Conservation (phyloP, 129 eudicot species). For the Flaveria sonorensis region DNA sequence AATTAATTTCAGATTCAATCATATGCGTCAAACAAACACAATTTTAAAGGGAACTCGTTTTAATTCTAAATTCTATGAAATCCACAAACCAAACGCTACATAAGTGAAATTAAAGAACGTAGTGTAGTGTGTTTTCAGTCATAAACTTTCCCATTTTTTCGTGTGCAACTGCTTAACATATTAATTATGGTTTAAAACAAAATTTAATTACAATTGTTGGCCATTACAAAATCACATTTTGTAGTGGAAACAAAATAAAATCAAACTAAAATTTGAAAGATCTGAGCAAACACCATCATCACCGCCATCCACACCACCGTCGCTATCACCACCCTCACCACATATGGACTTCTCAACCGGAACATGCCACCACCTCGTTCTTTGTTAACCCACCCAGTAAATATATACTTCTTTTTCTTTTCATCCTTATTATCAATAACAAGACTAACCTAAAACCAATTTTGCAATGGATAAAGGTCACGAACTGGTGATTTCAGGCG, state of each 20-base stretch:
- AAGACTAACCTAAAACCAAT: constrained; percentile 25
- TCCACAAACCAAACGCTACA: no score
- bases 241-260: constrained; percentile 27
- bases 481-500: constrained; percentile 40
- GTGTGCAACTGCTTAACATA: background rate
- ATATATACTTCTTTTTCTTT: background rate
- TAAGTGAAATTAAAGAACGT: no score
- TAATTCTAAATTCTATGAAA: no score
- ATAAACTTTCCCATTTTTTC: background rate
- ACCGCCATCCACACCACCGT: background rate
- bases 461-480: constrained; percentile 25
- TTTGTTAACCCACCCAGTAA: constrained; percentile 13
- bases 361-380: constrained; percentile 7
- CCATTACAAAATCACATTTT: constrained; percentile 30
- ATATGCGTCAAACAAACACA: no score
- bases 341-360: background rate
- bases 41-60: no score
- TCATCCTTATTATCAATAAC: background rate
- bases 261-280: constrained; percentile 5
- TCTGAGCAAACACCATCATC: background rate
- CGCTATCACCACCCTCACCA: background rate
- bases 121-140: no score
- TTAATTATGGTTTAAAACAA: constrained; percentile 24
- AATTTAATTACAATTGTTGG: constrained; percentile 35
- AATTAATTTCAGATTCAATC: no score